Percentiles rank a stretch among this genome's conserved stretches.
phyloP scores from a whole-genome alignment of 768 basidiomycete species.

The Serpula lacrymans region DNA sequence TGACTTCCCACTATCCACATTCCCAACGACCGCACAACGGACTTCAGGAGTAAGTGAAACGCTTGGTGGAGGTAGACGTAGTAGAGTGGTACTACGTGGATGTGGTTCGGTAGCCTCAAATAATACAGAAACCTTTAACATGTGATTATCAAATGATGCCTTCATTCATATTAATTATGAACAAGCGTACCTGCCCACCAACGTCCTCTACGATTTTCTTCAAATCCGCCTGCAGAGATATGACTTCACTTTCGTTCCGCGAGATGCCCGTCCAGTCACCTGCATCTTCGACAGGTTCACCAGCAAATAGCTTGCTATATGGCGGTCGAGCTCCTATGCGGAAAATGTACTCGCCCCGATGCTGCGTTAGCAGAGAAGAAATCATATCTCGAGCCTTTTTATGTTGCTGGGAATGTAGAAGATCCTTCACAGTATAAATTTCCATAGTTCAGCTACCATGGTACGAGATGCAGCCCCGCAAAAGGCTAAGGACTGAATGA shows the following conservation, averaged over 20 bases:
- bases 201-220: constrained; percentile 63
- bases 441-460: no score
- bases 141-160: constrained; percentile 1
- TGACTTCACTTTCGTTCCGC: constrained; percentile 51
- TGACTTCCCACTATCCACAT: constrained; percentile 92
- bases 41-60: constrained; percentile 86
- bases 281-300: constrained; percentile 43
- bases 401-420: constrained; percentile 40
- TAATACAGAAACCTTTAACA: constrained; percentile 51
- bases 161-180: no score
- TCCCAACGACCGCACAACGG: constrained; percentile 93
- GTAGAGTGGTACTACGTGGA: constrained; percentile 56
- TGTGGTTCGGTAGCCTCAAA: constrained; percentile 44
- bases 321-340: constrained; percentile 70
- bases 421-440: constrained; percentile 35
- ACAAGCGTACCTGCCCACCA: constrained; percentile 63
- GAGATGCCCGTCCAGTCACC: constrained; percentile 52
- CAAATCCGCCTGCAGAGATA: constrained; percentile 41
- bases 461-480: no score
- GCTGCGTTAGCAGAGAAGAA: constrained; percentile 62
- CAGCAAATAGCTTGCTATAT: constrained; percentile 50
- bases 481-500: no score
- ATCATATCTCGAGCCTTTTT: constrained; percentile 61
- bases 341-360: constrained; percentile 71
- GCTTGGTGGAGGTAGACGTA: constrained; percentile 73